Evolutionary conservation across 208 protist species (phyloP).

Genomic region (Crithidia fasciculata): DNA sequence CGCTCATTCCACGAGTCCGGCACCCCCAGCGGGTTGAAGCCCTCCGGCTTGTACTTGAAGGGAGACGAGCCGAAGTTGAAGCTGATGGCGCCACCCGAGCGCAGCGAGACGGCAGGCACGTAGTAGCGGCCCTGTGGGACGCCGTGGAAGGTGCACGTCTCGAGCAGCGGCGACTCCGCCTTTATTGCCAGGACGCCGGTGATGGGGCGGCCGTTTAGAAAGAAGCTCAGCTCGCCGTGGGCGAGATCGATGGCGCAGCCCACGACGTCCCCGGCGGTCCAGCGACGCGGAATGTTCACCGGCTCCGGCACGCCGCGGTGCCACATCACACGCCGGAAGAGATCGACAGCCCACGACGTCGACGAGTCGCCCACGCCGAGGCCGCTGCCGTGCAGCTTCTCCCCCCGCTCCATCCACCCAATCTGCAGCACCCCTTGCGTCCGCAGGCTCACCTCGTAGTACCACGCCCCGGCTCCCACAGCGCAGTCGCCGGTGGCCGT

Average conservation of each 20-base stretch:
- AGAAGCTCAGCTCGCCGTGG: constrained; percentile 79
- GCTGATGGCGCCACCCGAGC: constrained; percentile 75
- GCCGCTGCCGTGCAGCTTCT: constrained; percentile 27
- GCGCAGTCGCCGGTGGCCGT: constrained; percentile 82
- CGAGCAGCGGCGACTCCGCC: constrained; percentile 31
- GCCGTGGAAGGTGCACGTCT: constrained; percentile 49
- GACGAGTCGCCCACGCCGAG: constrained; percentile 84
- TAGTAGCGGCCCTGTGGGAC: constrained; percentile 48
- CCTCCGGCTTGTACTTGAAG: constrained; percentile 89
- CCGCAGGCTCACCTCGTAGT: constrained; percentile 90
- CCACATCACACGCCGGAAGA: constrained; percentile 90
- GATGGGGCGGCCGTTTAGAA: constrained; percentile 79
- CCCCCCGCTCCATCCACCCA: constrained; percentile 72
- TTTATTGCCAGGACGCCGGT: constrained; percentile 31
- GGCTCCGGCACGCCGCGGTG: constrained; percentile 70
- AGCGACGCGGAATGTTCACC: constrained; percentile 71
- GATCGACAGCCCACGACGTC: constrained; percentile 87
- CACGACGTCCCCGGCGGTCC: constrained; percentile 86
- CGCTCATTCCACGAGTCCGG: constrained; percentile 92
- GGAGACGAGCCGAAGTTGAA: constrained; percentile 92
- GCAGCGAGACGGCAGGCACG: constrained; percentile 85
- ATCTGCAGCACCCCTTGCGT: constrained; percentile 93
- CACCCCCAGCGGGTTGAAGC: constrained; percentile 87
- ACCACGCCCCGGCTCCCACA: constrained; percentile 85
- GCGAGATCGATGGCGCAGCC: constrained; percentile 88